Percentiles rank a stretch among this genome's conserved stretches.
Conservation (phyloP, 441 rosid species). For the Adansonia grandidieri region DNA sequence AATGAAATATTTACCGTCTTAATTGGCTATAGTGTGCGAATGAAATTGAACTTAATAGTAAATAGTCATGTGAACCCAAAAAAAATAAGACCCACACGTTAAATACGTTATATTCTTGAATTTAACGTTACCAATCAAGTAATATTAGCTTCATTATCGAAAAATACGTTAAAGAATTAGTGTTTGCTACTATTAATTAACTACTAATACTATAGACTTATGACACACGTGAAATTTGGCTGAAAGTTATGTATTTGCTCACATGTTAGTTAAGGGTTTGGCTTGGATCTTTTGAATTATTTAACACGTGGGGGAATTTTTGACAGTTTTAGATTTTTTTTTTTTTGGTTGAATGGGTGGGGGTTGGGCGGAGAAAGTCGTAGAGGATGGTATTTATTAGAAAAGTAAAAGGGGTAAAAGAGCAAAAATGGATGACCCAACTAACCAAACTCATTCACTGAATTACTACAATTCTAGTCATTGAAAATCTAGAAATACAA, state of each 20-base stretch:
- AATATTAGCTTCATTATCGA: not conserved
- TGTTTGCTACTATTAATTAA: not conserved
- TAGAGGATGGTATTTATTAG: not conserved
- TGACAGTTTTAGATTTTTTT: not conserved
- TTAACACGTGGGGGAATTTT: not conserved
- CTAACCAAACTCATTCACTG: not conserved
- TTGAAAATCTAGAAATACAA: not conserved
- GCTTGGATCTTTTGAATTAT: not conserved
- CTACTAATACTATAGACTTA: not conserved
- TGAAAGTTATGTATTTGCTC: not conserved
- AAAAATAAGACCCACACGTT: not conserved
- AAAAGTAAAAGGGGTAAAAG: not conserved
- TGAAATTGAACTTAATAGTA: not conserved
- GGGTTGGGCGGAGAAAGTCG: not conserved
- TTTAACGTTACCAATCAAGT: not conserved
- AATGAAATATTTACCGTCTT: not conserved
- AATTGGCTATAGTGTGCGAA: not conserved
- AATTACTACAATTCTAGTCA: not conserved
- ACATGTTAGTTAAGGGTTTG: slow-evolving; percentile 12
- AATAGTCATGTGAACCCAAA: not conserved
- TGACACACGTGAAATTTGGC: not conserved
- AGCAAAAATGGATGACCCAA: not conserved
- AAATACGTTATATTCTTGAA: not conserved
- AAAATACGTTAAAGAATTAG: not conserved
- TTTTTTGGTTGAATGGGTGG: not conserved